phyloP scores from a whole-genome alignment of 1,284 basidiomycete genomes.

The Sporisorium exsertum region DNA sequence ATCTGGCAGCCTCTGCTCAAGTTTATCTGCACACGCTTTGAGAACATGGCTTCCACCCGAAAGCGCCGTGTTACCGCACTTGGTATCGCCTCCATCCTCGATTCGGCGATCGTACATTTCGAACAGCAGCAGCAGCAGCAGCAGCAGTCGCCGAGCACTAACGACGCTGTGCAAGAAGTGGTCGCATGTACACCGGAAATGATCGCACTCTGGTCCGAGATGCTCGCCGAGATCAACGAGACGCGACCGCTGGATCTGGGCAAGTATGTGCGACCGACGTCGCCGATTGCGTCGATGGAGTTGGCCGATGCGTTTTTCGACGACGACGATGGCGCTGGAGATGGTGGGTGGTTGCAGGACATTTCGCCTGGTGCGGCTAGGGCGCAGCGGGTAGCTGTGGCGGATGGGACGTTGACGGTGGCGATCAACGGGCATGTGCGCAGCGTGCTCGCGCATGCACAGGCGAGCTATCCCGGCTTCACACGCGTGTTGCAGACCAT shows the following conservation, averaged over 20 bases:
- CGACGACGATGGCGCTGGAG: slow-evolving; percentile 37
- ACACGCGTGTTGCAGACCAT: slow-evolving; percentile 38
- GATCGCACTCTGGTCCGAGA: slow-evolving; percentile 63
- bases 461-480: slow-evolving; percentile 38
- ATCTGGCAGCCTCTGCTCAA: slow-evolving; percentile 46
- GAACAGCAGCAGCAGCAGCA: slow-evolving; percentile 25
- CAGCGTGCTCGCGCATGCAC: slow-evolving; percentile 48
- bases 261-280: slow-evolving; percentile 42
- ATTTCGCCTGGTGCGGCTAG: slow-evolving; percentile 57
- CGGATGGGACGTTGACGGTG: slow-evolving; percentile 52
- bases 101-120: slow-evolving; percentile 22
- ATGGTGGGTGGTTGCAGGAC: slow-evolving; percentile 59
- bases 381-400: slow-evolving; percentile 35
- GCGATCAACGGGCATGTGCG: slow-evolving; percentile 47
- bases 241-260: slow-evolving; percentile 24
- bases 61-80: slow-evolving; percentile 58
- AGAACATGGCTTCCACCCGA: slow-evolving; percentile 60
- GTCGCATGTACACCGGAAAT: slow-evolving; percentile 47
- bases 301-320: slow-evolving; percentile 40
- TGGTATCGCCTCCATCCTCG: slow-evolving; percentile 54
- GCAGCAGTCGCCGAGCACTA: not conserved
- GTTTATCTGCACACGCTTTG: slow-evolving; percentile 49
- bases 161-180: slow-evolving; percentile 15
- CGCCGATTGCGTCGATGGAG: slow-evolving; percentile 51
- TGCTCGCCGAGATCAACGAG: slow-evolving; percentile 58